Evolutionary conservation across 2,329 filamentous ascomycete genomes (phyloP), one percentile per base, ranked within the genome.

Genomic region (Zymoseptoria pseudotritici): DNA sequence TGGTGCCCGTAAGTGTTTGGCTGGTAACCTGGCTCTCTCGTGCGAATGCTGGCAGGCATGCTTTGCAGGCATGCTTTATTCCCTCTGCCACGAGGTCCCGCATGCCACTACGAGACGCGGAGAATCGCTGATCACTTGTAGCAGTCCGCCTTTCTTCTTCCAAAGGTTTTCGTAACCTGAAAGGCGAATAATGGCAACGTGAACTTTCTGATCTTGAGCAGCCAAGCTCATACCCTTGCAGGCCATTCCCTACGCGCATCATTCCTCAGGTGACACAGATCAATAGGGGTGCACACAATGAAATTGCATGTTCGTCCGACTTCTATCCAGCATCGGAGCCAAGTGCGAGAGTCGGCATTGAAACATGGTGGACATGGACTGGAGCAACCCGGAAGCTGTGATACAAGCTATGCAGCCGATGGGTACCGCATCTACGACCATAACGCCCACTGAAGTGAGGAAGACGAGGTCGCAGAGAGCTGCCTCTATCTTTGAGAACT

Each of bases 401-500:
- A 46, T 46, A 17, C 36, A 46, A 46, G 36, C 36, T n/a, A 6
- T 46, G 17, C 36, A 46, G 17, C 6, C 36, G 36, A 46, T 46
- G 36, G 36, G 36, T 17, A 17, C 13, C 36, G 17, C n/a, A 46
- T 4, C 13, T n/a, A 46, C 13, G 36, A 17, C 36, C 11, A 36
- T 57, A 22, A 29, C 46, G 2, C 55, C 55, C 17, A 46, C 20
- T 2, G 11, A 50, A 13, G 46, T 57, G 9, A 49, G 55, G 13
- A 20, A 52, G 29, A 11, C 29, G 49, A 50, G 55, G 19, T 7
- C 19, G 11, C 17, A 51, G n/a, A 46, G 55, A 31, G 42, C 49
- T 13, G 22, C 52, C 4, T 19, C n/a, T 5, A 57, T 62, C 13
- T 58, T 62, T 26, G n/a, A 58, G 36, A 55, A 60, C 11, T 62